Conservation (phyloP, 768 basidiomycete species). For the Mycena epipterygia region DNA sequence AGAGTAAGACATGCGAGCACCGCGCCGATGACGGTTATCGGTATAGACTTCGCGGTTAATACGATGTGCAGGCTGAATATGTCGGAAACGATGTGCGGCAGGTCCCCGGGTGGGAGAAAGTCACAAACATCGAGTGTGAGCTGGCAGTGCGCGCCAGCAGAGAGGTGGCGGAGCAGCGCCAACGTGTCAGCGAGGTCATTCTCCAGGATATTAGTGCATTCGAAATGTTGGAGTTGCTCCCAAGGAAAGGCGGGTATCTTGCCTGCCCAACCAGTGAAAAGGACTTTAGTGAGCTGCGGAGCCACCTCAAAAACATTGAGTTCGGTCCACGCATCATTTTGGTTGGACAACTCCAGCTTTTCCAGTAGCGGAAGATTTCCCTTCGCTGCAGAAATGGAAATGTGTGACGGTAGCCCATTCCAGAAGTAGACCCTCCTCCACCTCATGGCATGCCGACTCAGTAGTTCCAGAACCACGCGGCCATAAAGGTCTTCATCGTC, state of each 20-base stretch:
- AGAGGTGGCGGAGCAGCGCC: neutral
- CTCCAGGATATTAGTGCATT: neutral
- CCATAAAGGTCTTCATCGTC: neutral
- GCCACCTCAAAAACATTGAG: conserved; percentile 4
- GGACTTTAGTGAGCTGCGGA: neutral
- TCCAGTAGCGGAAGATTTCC: conserved; percentile 14
- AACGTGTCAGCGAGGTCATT: neutral
- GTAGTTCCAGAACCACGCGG: neutral
- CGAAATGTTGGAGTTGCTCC: neutral
- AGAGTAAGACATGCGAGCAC: conserved; percentile 13
- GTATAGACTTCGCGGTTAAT: neutral
- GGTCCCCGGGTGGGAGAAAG: neutral
- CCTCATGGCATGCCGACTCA: neutral
- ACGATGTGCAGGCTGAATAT: neutral
- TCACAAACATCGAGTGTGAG: neutral
- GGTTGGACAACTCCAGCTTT: neutral
- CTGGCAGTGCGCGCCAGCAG: neutral
- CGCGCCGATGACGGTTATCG: neutral
- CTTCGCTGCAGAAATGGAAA: neutral
- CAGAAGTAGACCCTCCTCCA: conserved; percentile 8
- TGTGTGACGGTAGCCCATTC: neutral
- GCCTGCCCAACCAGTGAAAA: neutral
- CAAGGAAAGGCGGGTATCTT: conserved; percentile 7
- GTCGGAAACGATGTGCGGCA: neutral
- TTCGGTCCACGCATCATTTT: conserved; percentile 12